A percentile compares a stretch with the other conserved stretches of the same genome.
phyloP scores from a whole-genome alignment of 2,329 filamentous ascomycete genomes.

The Mollisia scopiformis region DNA sequence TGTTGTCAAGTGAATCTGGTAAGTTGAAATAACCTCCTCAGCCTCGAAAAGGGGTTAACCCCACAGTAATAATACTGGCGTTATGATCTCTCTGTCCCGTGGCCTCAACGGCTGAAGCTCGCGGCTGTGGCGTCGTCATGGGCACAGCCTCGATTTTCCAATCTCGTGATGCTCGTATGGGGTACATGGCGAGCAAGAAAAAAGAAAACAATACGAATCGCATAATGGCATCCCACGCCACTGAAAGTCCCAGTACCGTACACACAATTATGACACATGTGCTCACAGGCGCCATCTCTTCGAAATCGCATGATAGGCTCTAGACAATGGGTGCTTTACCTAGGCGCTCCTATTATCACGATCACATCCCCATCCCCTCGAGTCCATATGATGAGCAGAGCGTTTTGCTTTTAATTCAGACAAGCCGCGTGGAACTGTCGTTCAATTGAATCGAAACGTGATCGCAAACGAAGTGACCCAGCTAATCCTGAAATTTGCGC shows the following conservation, averaged over 20 bases:
- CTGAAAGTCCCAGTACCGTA: neutral
- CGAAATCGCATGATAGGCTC: neutral
- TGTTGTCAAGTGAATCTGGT: neutral
- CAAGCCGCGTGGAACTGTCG: slow-evolving; percentile 4
- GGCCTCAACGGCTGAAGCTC: neutral
- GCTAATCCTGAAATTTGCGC: slow-evolving; percentile 15
- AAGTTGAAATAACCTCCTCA: neutral
- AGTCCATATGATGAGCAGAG: neutral
- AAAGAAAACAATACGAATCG: slow-evolving; percentile 3
- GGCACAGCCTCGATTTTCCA: neutral
- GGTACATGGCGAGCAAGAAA: neutral
- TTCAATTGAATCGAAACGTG: slow-evolving; percentile 28
- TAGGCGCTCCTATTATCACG: neutral
- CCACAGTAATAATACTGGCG: neutral
- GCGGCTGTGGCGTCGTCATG: neutral
- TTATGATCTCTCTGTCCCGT: slow-evolving; percentile 1
- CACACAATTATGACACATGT: neutral
- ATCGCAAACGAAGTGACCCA: slow-evolving; percentile 12
- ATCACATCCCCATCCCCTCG: neutral
- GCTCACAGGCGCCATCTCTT: neutral
- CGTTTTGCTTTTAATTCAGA: neutral
- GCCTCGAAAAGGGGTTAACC: neutral
- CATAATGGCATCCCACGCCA: slow-evolving; percentile 1
- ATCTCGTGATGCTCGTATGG: slow-evolving; percentile 2
- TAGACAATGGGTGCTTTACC: neutral